Evolutionary conservation across 2,329 filamentous ascomycete species (phyloP).

Genomic region (Cladophialophora yegresii): DNA sequence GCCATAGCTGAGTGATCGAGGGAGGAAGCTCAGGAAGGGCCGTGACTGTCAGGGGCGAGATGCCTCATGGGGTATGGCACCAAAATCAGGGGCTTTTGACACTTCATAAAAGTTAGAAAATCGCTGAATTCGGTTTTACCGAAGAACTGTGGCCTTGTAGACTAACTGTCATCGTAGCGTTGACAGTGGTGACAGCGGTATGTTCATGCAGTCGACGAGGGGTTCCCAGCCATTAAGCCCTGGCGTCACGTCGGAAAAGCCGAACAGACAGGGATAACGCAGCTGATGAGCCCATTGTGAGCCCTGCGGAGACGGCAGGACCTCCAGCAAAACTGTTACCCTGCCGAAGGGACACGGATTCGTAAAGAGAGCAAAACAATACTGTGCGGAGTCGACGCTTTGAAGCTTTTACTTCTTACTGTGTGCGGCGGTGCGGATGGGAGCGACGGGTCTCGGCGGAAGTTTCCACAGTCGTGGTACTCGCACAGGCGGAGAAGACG

Average conservation of each 20-base stretch:
- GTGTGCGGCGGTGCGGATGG: no score
- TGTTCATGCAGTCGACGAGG: not conserved
- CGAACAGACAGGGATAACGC: not conserved
- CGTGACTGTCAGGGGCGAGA: not conserved
- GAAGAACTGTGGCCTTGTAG: not conserved
- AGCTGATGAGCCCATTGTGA: not conserved
- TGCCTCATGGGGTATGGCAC: not conserved
- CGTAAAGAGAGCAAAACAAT: not conserved
- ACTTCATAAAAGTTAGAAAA: conserved; percentile 3
- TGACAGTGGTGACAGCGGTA: not conserved
- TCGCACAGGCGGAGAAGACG: not conserved
- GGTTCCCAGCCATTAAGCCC: not conserved
- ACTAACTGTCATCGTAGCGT: not conserved
- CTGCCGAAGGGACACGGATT: no score
- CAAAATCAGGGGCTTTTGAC: not conserved
- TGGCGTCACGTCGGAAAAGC: not conserved
- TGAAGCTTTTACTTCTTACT: not conserved
- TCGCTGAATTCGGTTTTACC: not conserved
- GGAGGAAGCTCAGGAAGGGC: not conserved
- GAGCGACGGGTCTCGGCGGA: no score
- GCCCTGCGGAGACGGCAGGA: not conserved
- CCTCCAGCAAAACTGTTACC: not conserved
- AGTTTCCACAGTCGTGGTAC: not conserved
- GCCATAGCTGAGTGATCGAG: not conserved
- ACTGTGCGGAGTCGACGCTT: not conserved